A percentile compares a stretch with the other conserved stretches of the same genome.
Evolutionary conservation across 108 stramenopile genomes (phyloP).

Genomic region (Stephanodiscus triporus): DNA sequence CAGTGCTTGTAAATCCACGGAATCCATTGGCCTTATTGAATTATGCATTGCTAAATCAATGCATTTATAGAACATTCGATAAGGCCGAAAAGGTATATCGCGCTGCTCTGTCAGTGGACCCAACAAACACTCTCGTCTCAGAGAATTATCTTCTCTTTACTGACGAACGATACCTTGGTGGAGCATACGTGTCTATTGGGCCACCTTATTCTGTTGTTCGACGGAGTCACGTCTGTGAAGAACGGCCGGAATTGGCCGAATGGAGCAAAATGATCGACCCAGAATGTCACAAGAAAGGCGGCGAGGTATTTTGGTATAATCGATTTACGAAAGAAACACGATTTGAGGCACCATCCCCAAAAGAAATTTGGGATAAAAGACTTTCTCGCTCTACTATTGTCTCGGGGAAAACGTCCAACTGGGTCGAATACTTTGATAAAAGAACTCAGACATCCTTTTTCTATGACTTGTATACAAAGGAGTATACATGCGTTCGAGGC

Average conservation of each 20-base stretch:
- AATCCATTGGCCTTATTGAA: constrained; percentile 55
- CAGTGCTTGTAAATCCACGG: constrained; percentile 53
- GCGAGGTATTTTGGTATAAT: constrained; percentile 52
- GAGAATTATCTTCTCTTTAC: constrained; percentile 55
- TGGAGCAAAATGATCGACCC: constrained; percentile 50
- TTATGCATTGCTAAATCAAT: constrained; percentile 64
- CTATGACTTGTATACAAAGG: constrained; percentile 17
- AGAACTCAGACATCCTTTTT: constrained; percentile 28
- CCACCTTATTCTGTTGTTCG: constrained; percentile 46
- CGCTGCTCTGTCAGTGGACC: constrained; percentile 50
- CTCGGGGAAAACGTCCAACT: constrained; percentile 24
- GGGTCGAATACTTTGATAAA: constrained; percentile 33
- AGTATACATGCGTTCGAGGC: constrained; percentile 11
- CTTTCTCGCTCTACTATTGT: constrained; percentile 30
- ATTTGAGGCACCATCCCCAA: constrained; percentile 7
- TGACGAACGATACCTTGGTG: constrained; percentile 56
- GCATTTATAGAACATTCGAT: constrained; percentile 50
- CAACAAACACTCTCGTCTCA: constrained; percentile 44
- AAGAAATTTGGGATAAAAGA: constrained; percentile 33
- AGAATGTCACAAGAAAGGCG: constrained; percentile 34
- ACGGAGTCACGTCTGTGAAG: constrained; percentile 36
- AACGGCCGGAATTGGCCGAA: constrained; percentile 51
- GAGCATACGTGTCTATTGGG: constrained; percentile 34
- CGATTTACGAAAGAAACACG: constrained; percentile 34
- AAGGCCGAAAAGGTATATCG: constrained; percentile 62